A percentile compares a stretch with the other conserved stretches of the same genome.
These are phyloP conservation scores for Exsudoporus frostii DNA, from an alignment of 768 basidiomycete genomes.

Conservation along the genomic window DNA sequence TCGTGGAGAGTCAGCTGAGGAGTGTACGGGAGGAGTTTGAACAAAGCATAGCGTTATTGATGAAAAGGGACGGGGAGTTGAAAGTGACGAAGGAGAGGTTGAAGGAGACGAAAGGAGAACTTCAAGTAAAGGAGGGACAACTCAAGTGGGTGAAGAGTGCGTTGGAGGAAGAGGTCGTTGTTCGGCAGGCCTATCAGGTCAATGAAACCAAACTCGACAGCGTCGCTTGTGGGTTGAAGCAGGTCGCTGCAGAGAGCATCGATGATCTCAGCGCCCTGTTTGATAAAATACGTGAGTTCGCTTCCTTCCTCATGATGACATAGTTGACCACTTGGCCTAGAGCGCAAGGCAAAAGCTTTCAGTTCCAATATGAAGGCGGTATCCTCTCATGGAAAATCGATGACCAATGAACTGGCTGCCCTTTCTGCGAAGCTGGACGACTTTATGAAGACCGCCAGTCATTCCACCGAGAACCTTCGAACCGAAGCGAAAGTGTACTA, in stretches of 20 bases:
- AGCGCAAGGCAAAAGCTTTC: conserved; percentile 67
- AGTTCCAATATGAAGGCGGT: conserved; percentile 65
- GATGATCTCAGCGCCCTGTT: conserved; percentile 70
- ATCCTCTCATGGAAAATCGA: conserved; percentile 54
- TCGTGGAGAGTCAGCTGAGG: conserved; percentile 78
- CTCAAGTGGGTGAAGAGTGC: conserved; percentile 55
- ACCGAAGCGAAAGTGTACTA: conserved; percentile 56
- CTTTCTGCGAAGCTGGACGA: conserved; percentile 59
- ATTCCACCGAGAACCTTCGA: conserved; percentile 52
- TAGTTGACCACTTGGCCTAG: conserved; percentile 38
- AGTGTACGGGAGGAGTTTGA: conserved; percentile 88
- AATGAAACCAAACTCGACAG: conserved; percentile 68
- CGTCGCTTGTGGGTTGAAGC: conserved; percentile 70
- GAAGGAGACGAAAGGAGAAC: conserved; percentile 45
- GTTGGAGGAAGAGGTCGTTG: conserved; percentile 75
- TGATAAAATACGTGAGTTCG: conserved; percentile 72
- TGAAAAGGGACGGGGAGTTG: conserved; percentile 74
- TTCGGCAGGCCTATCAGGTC: conserved; percentile 73
- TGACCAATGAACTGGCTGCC: conserved; percentile 50
- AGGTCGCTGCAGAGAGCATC: conserved; percentile 62
- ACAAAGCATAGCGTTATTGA: conserved; percentile 75
- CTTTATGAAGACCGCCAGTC: conserved; percentile 55
- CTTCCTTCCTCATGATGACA: neutral
- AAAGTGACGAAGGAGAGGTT: conserved; percentile 57
- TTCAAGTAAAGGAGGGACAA: conserved; percentile 55